Evolutionary conservation across 1,284 basidiomycete genomes (phyloP), one percentile per base, ranked within the genome.

Genomic region (Boletus sp.): DNA sequence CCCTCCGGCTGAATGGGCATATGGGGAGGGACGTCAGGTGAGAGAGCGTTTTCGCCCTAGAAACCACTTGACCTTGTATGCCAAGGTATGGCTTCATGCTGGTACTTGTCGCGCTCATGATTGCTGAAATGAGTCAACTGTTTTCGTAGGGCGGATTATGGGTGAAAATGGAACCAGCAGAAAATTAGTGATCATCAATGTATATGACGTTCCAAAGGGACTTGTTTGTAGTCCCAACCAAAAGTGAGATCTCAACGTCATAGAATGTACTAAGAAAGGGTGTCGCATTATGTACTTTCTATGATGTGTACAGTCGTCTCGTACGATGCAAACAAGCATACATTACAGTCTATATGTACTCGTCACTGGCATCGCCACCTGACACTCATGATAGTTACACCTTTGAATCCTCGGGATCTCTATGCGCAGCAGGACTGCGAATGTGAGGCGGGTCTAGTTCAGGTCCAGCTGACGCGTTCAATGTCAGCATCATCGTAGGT

Each of bases 11-110:
- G 69, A 67, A 7, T 81, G 78, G 77, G 67, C 67, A 8, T 50
- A 61, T 8, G 63, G 62, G 5, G 57, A 61, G 4, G 76, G 74
- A 20, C 69, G 72, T 47, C 73, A 74, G 65, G 66, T 59, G 8
- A 67, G 67, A 3, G 80, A 83, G 54, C 72, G 69, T 41, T 58
- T 83, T 16, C 71, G 69, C 57, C 75, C 80, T 6, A 76, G 74
- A 56, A 64, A 66, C 43, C 78, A 81, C 56, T 57, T 83, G 45
- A 83, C 81, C 0, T 68, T 81, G 69, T 80, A 78, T 52, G 61
- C 68, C 20, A 59, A 70, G 64, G 65, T 61, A 53, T 16, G 50
- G 8, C n/a, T 2, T 9, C 5, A 1, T 9, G 5, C 19, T 17
- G 17, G 30, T 14, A 30, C 14, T 26, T 13, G 6, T 33, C 2